Base-by-base conservation (phyloP, 495 filamentous ascomycete species). In the Entonaema liquescens region DNA sequence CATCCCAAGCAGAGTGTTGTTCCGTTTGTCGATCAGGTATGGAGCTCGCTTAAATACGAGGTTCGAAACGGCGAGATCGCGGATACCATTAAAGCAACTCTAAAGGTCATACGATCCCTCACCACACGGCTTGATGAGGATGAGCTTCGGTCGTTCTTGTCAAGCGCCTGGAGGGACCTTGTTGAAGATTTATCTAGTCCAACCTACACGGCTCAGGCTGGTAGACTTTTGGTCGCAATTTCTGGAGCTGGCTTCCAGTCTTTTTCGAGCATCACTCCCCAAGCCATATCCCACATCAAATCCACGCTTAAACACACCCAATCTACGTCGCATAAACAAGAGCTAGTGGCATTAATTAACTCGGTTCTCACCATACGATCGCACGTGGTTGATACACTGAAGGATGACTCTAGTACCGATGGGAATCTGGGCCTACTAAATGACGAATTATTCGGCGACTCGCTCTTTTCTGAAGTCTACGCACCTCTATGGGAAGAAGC, bases 31-130 rank as follows among this genome's bases (percentile, higher is more conserved):
- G 68, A 78, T 35, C 82, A 83, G 56, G 78, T 87, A 50, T 88
- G 86, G 86, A 78, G 80, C 44, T 81, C 82, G 1, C 79, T 88
- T 44, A 87, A 88, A 67, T 88, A 86, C 62, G 86, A 88, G 59
- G 81, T 88, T n/a, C 83, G 83, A 53, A 87, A 87, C 50, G 84
- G 85, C 5, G 83, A 85, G 57, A 78, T 83, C 29, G 82, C 83
- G 50, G 84, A 86, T 25, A 82, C 77, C 5, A 83, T 86, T 13
- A 76, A 82, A 44, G 81, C 76, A 4, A 82, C 85, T 8, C 69
- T 86, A 6, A 77, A 83, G 5, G 81, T 85, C 19, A 75, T 88
- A 33, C 71, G 77, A 5, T 75, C 80, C 44, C 80, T 86, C 15
- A 76, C 82, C 0, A 72, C 70, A 42, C 77, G 76, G 17, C 78